Conservation (phyloP, 2,329 filamentous ascomycete species). For the Talaromyces atroroseus region DNA sequence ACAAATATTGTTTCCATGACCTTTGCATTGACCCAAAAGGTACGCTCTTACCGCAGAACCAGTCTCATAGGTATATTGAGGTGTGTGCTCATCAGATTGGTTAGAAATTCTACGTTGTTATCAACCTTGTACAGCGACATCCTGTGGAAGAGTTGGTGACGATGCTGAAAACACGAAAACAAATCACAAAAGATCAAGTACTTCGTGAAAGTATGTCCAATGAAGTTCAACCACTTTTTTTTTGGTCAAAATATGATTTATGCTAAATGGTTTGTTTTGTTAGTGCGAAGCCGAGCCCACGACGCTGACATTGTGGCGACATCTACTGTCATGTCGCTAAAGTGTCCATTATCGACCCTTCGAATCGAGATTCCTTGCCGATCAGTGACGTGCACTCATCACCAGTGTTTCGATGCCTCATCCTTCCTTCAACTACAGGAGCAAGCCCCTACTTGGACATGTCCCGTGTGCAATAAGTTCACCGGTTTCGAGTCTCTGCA, state of each 20-base stretch:
- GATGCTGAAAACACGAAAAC: slow-evolving; percentile 59
- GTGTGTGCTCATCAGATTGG: not conserved
- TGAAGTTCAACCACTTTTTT: not conserved
- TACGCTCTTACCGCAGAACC: slow-evolving; percentile 37
- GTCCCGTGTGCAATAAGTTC: slow-evolving; percentile 82
- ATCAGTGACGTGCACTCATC: slow-evolving; percentile 73
- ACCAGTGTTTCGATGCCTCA: slow-evolving; percentile 89
- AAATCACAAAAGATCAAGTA: slow-evolving; percentile 75
- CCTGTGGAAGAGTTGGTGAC: slow-evolving; percentile 66
- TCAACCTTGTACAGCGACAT: slow-evolving; percentile 70
- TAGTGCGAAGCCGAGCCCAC: slow-evolving; percentile 73
- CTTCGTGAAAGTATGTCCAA: slow-evolving; percentile 68
- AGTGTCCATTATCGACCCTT: slow-evolving; percentile 85
- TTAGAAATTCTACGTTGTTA: slow-evolving; percentile 66
- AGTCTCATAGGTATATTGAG: not conserved
- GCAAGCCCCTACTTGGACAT: slow-evolving; percentile 95
- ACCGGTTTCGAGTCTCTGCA: slow-evolving; percentile 76
- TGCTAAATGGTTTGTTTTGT: slow-evolving; percentile 17
- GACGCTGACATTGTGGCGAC: slow-evolving; percentile 87
- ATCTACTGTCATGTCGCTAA: slow-evolving; percentile 81
- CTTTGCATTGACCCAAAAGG: slow-evolving; percentile 88
- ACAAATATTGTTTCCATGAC: slow-evolving; percentile 76
- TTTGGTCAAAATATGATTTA: not conserved
- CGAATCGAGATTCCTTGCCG: slow-evolving; percentile 76
- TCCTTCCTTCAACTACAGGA: slow-evolving; percentile 92